Evolutionary conservation across 306 rosid species (phyloP).

Genomic region (Ceratonia siliqua): DNA sequence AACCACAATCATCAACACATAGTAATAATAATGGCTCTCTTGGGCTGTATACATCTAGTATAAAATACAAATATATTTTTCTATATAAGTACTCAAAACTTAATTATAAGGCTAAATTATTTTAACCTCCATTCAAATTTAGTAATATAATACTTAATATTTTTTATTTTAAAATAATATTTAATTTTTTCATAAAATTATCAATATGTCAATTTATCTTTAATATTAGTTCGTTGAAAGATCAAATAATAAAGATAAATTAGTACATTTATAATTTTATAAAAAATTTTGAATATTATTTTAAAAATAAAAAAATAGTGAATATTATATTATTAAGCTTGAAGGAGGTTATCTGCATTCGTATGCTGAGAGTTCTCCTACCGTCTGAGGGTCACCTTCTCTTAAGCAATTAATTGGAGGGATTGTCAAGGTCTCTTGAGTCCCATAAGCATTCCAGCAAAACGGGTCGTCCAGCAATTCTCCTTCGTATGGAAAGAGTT

Average conservation of each 20-base stretch:
- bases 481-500: slow-evolving; percentile 81
- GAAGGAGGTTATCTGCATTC: slow-evolving; percentile 52
- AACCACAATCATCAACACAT: slow-evolving; percentile 34
- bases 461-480: slow-evolving; percentile 77
- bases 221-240: too few species aligned
- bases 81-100: not conserved
- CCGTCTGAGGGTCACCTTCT: slow-evolving; percentile 63
- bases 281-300: too few species aligned
- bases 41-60: slow-evolving; percentile 28
- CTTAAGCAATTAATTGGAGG: slow-evolving; percentile 88
- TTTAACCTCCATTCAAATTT: too few species aligned
- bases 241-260: too few species aligned
- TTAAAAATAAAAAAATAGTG: too few species aligned
- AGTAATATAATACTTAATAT: too few species aligned
- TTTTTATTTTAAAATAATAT: too few species aligned
- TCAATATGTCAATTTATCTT: too few species aligned
- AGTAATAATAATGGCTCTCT: slow-evolving; percentile 3
- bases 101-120: too few species aligned
- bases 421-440: slow-evolving; percentile 69
- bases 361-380: slow-evolving; percentile 47
- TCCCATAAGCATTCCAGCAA: slow-evolving; percentile 96
- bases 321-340: too few species aligned
- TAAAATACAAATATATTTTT: not conserved
- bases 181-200: too few species aligned
- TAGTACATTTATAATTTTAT: too few species aligned